Percentiles rank a stretch among this genome's conserved stretches.
Evolutionary conservation across 768 basidiomycete genomes (phyloP).

Genomic region (Mycena leptocephala): DNA sequence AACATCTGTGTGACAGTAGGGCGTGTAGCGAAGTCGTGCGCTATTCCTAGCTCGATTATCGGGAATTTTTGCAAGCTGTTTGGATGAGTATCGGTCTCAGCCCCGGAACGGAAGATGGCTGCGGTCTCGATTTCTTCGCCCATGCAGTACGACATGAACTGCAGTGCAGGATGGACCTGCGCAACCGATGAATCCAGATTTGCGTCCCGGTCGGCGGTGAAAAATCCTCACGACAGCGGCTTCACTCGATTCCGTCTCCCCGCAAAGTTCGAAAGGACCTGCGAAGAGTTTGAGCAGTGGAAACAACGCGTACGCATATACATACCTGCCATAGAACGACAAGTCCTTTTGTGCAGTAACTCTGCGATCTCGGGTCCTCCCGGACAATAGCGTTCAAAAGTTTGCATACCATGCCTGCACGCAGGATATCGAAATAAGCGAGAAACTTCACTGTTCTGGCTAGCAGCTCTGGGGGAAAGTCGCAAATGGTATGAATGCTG

Average conservation of each 20-base stretch:
- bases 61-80: neutral
- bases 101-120: neutral
- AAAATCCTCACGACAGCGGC: neutral
- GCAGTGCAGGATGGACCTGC: neutral
- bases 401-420: neutral
- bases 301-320: neutral
- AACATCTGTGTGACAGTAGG: conserved; percentile 10
- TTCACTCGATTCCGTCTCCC: neutral
- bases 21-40: conserved; percentile 8
- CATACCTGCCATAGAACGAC: neutral
- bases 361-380: conserved; percentile 2
- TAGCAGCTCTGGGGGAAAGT: conserved; percentile 6
- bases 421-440: conserved; percentile 1
- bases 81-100: neutral
- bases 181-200: neutral
- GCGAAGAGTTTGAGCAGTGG: neutral
- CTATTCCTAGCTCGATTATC: conserved; percentile 1
- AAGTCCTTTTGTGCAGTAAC: conserved; percentile 6
- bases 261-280: neutral
- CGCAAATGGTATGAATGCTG: neutral
- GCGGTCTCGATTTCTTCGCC: conserved; percentile 1
- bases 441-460: neutral
- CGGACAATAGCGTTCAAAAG: neutral
- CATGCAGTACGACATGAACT: conserved; percentile 7
- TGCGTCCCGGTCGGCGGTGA: neutral